These are phyloP conservation scores for Ottelia alismoides DNA, from an alignment of 106 monocot genomes.

Conservation along the genomic window DNA sequence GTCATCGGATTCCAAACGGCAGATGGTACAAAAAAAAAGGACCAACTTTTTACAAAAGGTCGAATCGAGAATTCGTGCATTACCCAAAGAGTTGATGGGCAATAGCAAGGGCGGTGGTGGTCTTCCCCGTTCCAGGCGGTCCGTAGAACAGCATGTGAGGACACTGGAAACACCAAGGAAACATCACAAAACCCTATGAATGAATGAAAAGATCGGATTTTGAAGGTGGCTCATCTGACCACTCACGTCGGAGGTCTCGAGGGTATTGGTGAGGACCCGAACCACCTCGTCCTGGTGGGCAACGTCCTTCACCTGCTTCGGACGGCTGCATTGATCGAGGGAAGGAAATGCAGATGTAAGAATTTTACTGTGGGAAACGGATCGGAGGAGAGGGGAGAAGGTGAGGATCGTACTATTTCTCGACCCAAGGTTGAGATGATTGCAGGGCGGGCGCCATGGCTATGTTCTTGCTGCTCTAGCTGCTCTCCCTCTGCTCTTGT, in stretches of 20 bases:
- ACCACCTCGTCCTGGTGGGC: conserved; percentile 98
- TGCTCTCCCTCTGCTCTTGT: conserved; percentile 3
- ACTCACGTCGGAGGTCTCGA: conserved; percentile 75
- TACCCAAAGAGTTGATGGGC: conserved; percentile 92
- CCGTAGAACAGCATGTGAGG: conserved; percentile 99
- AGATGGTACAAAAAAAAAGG: neutral
- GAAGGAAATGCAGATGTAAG: neutral
- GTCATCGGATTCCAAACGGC: neutral
- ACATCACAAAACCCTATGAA: no score
- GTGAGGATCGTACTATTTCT: conserved; percentile 68
- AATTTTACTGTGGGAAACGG: conserved; percentile 1
- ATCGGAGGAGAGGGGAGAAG: neutral
- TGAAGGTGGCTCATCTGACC: no score
- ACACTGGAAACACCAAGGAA: no score
- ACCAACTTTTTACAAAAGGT: neutral
- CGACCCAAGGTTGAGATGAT: conserved; percentile 96
- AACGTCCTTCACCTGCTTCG: conserved; percentile 95
- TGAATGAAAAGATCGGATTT: no score
- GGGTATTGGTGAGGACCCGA: conserved; percentile 95
- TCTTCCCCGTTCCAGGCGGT: conserved; percentile 95
- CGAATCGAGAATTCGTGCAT: neutral
- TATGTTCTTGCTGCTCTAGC: neutral
- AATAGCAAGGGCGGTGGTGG: conserved; percentile 92
- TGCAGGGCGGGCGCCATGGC: conserved; percentile 41
- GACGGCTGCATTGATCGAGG: conserved; percentile 53